Percentiles rank a stretch among this genome's conserved stretches.
Conservation (phyloP, 768 basidiomycete genomes). For the Tephrocybe sp. region DNA sequence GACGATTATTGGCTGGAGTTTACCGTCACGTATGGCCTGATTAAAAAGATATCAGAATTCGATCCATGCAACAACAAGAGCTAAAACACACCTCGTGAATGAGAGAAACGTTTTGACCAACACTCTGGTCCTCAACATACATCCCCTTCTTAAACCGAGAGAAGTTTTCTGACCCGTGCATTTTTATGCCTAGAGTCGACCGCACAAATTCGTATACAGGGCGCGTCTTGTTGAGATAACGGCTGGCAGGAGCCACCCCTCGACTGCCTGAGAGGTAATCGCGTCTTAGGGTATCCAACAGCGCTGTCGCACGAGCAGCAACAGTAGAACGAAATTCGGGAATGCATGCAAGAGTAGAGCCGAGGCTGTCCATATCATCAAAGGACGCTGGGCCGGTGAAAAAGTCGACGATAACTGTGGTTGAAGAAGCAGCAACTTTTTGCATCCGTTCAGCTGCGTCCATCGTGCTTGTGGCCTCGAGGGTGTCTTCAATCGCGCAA, state of each 20-base stretch:
- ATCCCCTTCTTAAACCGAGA: conserved; percentile 58
- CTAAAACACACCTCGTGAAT: conserved; percentile 66
- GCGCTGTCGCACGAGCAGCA: conserved; percentile 41
- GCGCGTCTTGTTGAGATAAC: conserved; percentile 64
- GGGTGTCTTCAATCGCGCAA: conserved; percentile 43
- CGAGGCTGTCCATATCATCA: conserved; percentile 27
- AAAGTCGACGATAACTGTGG: conserved; percentile 63
- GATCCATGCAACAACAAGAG: neutral
- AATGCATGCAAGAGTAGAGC: conserved; percentile 35
- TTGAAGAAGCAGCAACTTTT: conserved; percentile 61
- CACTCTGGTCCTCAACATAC: conserved; percentile 62
- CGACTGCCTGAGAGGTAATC: conserved; percentile 58
- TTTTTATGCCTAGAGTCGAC: conserved; percentile 65
- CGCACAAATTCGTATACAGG: conserved; percentile 79
- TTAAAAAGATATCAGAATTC: neutral
- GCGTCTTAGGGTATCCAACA: conserved; percentile 47
- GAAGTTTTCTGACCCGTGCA: conserved; percentile 79
- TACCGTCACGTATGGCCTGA: conserved; percentile 52
- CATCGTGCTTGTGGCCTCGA: conserved; percentile 70
- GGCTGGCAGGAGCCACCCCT: conserved; percentile 66
- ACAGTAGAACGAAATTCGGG: conserved; percentile 54
- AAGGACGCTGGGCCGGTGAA: conserved; percentile 39
- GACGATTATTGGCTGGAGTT: conserved; percentile 44
- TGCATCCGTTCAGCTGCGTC: conserved; percentile 70
- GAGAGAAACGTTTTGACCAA: conserved; percentile 68